Conservation (phyloP, 305 asterid genomes). For the Solanum aculeatissimum region DNA sequence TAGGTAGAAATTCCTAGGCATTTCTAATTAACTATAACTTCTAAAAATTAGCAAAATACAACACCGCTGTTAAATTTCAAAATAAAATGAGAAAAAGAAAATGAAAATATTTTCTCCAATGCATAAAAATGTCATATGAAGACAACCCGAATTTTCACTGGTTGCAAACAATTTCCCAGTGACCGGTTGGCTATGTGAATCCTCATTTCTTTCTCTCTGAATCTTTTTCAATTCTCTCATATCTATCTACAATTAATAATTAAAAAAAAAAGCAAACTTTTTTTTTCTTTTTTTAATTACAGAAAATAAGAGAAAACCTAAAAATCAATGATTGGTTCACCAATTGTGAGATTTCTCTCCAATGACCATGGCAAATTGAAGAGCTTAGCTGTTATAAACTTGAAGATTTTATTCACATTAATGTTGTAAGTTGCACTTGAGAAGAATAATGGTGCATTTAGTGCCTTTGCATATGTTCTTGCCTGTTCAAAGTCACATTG, state of each 20-base stretch:
- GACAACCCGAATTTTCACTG: slow-evolving; percentile 1
- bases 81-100: not conserved
- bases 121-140: not conserved
- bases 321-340: slow-evolving; percentile 81
- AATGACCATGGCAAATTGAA: slow-evolving; percentile 64
- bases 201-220: not conserved
- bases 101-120: not conserved
- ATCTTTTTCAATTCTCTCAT: not conserved
- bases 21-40: not conserved
- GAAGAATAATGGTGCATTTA: slow-evolving; percentile 70
- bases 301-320: slow-evolving; percentile 7
- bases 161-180: not conserved
- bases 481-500: slow-evolving; percentile 33
- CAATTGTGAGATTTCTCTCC: slow-evolving; percentile 75
- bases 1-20: not conserved
- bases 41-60: not conserved
- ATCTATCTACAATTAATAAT: not conserved
- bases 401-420: slow-evolving; percentile 78
- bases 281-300: not conserved
- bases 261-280: not conserved
- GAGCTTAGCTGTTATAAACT: slow-evolving; percentile 71
- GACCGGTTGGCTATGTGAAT: not conserved
- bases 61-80: not conserved
- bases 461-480: slow-evolving; percentile 65
- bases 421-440: slow-evolving; percentile 86